Percentiles rank a stretch among this genome's conserved stretches.
phyloP scores from a whole-genome alignment of 345 rosid species.

The Odontarrhena argentea region DNA sequence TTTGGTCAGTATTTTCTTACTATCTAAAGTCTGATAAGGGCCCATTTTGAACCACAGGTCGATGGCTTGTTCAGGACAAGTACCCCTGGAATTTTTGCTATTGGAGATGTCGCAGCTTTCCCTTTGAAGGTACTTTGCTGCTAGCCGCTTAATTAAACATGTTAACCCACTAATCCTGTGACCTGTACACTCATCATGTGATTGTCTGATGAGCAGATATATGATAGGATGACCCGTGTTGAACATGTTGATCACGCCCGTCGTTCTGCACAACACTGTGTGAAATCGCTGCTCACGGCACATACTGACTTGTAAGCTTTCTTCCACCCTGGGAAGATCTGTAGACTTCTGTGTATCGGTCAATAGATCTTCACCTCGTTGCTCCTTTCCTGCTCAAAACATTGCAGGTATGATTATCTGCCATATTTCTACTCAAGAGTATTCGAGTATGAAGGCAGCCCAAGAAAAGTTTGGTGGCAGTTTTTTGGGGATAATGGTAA shows the following conservation, averaged over 20 bases:
- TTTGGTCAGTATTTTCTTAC: background rate
- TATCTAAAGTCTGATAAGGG: slow-evolving; percentile 24
- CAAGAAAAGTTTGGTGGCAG: slow-evolving; percentile 95
- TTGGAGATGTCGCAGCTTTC: slow-evolving; percentile 98
- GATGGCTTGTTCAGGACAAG: slow-evolving; percentile 84
- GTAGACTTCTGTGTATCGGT: background rate
- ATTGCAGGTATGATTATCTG: slow-evolving; percentile 84
- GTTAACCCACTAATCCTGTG: slow-evolving; percentile 5
- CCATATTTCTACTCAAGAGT: slow-evolving; percentile 91
- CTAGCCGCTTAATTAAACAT: slow-evolving; percentile 30
- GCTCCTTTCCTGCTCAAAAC: slow-evolving; percentile 19
- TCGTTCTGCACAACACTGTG: slow-evolving; percentile 88
- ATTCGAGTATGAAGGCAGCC: slow-evolving; percentile 90
- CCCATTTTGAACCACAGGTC: slow-evolving; percentile 54
- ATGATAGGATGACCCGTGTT: slow-evolving; percentile 78
- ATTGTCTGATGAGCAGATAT: slow-evolving; percentile 55
- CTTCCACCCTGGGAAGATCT: slow-evolving; percentile 17
- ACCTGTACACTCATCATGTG: slow-evolving; percentile 23
- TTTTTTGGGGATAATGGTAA: slow-evolving; percentile 93
- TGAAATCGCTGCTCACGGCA: slow-evolving; percentile 67
- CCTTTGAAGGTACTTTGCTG: slow-evolving; percentile 70
- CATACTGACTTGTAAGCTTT: slow-evolving; percentile 69
- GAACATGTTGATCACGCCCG: slow-evolving; percentile 98
- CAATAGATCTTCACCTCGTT: slow-evolving; percentile 27
- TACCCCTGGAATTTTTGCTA: slow-evolving; percentile 86